Evolutionary conservation across 306 rosid genomes (phyloP).

Genomic region (Gastrolobium villosum): DNA sequence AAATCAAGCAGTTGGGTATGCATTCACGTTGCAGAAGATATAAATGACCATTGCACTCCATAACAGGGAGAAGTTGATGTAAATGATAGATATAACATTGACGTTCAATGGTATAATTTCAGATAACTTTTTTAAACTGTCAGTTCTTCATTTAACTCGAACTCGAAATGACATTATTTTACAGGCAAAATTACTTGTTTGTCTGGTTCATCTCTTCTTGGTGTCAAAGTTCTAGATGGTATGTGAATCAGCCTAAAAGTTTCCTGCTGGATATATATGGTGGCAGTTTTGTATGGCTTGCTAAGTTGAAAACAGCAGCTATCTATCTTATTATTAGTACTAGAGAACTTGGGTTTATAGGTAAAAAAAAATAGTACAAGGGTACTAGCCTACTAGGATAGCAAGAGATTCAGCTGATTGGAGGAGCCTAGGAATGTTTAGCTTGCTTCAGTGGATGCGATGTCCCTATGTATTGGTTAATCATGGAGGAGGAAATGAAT

Average conservation of each 20-base stretch:
- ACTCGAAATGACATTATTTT: too few species aligned
- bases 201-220: neutral
- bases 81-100: slow-evolving; percentile 4
- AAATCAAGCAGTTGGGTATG: slow-evolving; percentile 22
- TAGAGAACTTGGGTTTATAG: neutral
- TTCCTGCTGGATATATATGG: neutral
- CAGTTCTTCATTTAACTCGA: neutral
- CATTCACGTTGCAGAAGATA: slow-evolving; percentile 21
- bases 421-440: neutral
- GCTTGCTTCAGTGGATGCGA: neutral
- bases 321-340: neutral
- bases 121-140: neutral
- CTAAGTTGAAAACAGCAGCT: neutral
- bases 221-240: neutral
- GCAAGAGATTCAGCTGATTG: neutral
- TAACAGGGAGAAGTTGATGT: slow-evolving; percentile 24
- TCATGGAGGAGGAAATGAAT: neutral
- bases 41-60: neutral
- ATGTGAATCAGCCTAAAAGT: neutral
- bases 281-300: neutral
- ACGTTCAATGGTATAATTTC: slow-evolving; percentile 12
- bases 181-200: neutral
- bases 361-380: neutral
- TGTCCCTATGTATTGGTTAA: neutral
- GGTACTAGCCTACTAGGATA: neutral